Evolutionary conservation across 768 basidiomycete species (phyloP), one percentile per base, ranked within the genome.

Genomic region (Kwoniella heveanensis): DNA sequence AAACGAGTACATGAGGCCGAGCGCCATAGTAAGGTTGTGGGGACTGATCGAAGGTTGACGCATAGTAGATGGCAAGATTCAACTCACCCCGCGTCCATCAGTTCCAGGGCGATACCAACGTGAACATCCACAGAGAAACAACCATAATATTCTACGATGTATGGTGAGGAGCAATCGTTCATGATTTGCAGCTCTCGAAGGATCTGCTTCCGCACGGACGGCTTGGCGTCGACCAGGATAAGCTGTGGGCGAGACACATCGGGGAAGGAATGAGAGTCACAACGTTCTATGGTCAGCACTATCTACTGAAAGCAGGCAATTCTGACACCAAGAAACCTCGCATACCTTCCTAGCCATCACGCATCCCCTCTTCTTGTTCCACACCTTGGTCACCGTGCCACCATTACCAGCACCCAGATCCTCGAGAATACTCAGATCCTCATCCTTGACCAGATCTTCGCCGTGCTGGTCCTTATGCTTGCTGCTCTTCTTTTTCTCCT

Each of bases 61-160:
- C n/a, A n/a, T n/a, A n/a, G n/a, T n/a, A n/a, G n/a, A n/a, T n/a
- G n/a, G n/a, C n/a, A n/a, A n/a, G n/a, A n/a, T n/a, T 32, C 2
- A 55, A 64, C 80, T 63, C 51, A 81, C 80, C 76, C 77, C 27
- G 78, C 72, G 63, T 81, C 79, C 79, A 80, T 80, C 80, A 81
- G 90, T 79, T 99, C 96, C 89, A 99, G 97, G 82, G 93, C 98
- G 56, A 97, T 95, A 80, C 96, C 96, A 77, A 99, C 95, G 75
- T 98, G 97, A 13, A 95, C 95, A 80, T 99, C 96, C 2, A 90
- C 88, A 30, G 98, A 84, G 82, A 92, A 99, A 56, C 96, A 96
- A 65, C 96, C 96, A 77, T 89, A 94, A 83, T 97, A 99, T 0
- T 91, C 93, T 72, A 99, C 90, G 78, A 99, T 99, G 80, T 92